Conservation (phyloP, 2,329 filamentous ascomycete species). For the Amauroascus verrucosus region DNA sequence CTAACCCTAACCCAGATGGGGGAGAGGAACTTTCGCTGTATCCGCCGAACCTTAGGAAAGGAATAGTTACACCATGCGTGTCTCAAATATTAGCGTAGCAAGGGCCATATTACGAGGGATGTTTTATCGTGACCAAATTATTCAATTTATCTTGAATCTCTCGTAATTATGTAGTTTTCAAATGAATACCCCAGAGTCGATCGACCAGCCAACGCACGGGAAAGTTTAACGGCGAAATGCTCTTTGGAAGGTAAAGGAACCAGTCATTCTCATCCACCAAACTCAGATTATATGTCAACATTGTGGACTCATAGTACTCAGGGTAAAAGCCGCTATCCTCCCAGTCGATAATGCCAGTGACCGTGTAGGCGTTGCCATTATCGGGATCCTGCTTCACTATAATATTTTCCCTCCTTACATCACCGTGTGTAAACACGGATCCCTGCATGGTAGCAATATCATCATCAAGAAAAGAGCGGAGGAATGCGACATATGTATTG, state of each 20-base stretch:
- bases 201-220: slow-evolving; percentile 13
- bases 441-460: background rate
- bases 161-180: background rate
- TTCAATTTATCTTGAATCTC: too few species aligned
- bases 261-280: slow-evolving; percentile 22
- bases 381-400: slow-evolving; percentile 20
- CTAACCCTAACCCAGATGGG: too few species aligned
- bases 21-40: too few species aligned
- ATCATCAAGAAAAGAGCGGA: background rate
- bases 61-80: too few species aligned
- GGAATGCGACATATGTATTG: background rate
- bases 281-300: slow-evolving; percentile 16
- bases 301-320: slow-evolving; percentile 23
- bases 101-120: too few species aligned
- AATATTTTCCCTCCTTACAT: slow-evolving; percentile 21
- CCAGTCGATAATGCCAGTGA: slow-evolving; percentile 27
- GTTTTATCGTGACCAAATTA: too few species aligned
- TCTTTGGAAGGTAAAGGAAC: slow-evolving; percentile 22
- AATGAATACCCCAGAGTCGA: slow-evolving; percentile 11
- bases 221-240: slow-evolving; percentile 19
- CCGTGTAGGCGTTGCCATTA: slow-evolving; percentile 8
- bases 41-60: too few species aligned
- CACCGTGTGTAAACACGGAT: slow-evolving; percentile 24
- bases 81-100: too few species aligned
- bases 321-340: slow-evolving; percentile 27